A percentile compares a stretch with the other conserved stretches of the same genome.
Conservation (phyloP, 2,329 filamentous ascomycete species). For the Colletotrichum sp. region DNA sequence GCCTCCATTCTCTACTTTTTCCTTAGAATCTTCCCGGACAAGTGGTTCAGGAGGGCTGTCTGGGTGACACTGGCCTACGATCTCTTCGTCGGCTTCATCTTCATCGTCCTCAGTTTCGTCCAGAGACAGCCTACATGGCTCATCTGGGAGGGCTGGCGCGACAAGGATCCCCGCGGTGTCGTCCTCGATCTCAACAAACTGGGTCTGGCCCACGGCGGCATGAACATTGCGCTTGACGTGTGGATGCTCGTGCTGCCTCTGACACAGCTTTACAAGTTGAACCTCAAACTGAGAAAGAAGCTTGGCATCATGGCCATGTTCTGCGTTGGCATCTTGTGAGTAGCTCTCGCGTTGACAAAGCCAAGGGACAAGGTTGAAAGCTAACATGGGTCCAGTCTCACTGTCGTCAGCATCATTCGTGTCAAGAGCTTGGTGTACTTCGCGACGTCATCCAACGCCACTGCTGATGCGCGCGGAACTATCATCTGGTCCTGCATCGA, state of each 20-base stretch:
- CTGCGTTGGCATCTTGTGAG: slow-evolving; percentile 28
- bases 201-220: slow-evolving; percentile 42
- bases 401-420: slow-evolving; percentile 34
- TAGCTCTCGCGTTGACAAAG: background rate
- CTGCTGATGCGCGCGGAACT: background rate
- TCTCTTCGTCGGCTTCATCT: slow-evolving; percentile 25
- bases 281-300: slow-evolving; percentile 39
- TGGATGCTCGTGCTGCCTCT: slow-evolving; percentile 47
- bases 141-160: slow-evolving; percentile 42
- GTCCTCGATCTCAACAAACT: slow-evolving; percentile 37
- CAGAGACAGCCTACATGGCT: slow-evolving; percentile 46
- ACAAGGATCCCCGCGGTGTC: slow-evolving; percentile 33
- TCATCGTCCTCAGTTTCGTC: slow-evolving; percentile 39
- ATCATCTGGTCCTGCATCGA: slow-evolving; percentile 1
- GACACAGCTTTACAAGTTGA: slow-evolving; percentile 33
- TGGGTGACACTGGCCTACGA: slow-evolving; percentile 21
- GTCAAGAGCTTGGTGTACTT: slow-evolving; percentile 48
- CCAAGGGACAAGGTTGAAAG: background rate
- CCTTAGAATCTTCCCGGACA: slow-evolving; percentile 36
- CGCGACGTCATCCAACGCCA: slow-evolving; percentile 16
- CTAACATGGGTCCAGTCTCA: slow-evolving; percentile 28
- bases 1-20: slow-evolving; percentile 41
- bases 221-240: slow-evolving; percentile 50
- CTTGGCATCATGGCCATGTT: slow-evolving; percentile 41
- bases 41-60: slow-evolving; percentile 26